Conservation (phyloP, 352 stramenopile species). For the Phytopythium ostracodes region DNA sequence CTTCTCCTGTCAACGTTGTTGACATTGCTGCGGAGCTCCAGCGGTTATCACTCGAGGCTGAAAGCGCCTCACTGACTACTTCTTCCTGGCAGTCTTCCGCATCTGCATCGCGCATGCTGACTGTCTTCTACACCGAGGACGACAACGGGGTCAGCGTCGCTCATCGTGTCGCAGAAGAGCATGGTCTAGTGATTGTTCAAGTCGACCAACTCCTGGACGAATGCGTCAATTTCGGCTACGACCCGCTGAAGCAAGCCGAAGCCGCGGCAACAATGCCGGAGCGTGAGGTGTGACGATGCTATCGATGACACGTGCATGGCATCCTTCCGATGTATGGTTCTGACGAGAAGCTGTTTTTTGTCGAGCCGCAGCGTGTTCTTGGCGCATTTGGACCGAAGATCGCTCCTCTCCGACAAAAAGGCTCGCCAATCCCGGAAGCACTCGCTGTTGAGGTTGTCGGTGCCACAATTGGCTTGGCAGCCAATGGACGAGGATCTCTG, state of each 20-base stretch:
- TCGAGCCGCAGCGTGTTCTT: conserved; percentile 37
- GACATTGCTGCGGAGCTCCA: conserved; percentile 17
- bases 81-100: conserved; percentile 6
- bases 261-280: conserved; percentile 24
- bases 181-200: conserved; percentile 28
- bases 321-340: not conserved
- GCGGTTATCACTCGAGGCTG: conserved; percentile 7
- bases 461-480: conserved; percentile 12
- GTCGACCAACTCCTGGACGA: conserved; percentile 50
- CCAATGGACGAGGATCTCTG: not conserved
- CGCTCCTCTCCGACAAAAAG: conserved; percentile 40
- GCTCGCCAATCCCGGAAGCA: conserved; percentile 28
- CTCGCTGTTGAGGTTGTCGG: conserved; percentile 49
- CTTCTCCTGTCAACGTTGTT: conserved; percentile 13
- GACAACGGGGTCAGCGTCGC: conserved; percentile 15
- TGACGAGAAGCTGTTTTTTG: not conserved
- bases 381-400: conserved; percentile 47
- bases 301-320: not conserved
- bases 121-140: conserved; percentile 30
- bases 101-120: conserved; percentile 11
- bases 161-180: conserved; percentile 28
- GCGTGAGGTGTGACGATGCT: conserved; percentile 33
- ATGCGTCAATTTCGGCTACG: conserved; percentile 45
- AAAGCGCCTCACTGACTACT: conserved; percentile 6
- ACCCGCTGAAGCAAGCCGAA: conserved; percentile 43